Evolutionary conservation across 1,139 yeast species (phyloP).

Genomic region (Candida smagusa): DNA sequence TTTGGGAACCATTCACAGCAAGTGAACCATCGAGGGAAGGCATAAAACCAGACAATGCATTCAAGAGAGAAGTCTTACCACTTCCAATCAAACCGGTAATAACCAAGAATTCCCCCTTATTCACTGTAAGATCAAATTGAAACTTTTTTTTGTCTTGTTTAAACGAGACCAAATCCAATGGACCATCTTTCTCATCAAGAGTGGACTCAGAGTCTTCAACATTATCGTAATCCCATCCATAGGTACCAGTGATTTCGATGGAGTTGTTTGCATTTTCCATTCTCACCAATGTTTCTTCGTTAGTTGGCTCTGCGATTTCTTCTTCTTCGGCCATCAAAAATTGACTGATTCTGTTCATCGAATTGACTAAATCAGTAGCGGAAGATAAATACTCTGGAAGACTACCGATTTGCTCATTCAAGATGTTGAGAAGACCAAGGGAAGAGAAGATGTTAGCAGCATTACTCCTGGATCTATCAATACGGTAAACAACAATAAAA

Average conservation of each 20-base stretch:
- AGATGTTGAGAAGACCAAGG: conserved; percentile 65
- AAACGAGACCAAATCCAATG: conserved; percentile 5
- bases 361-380: conserved; percentile 44
- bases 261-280: background rate
- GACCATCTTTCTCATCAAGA: conserved; percentile 10
- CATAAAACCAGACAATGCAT: conserved; percentile 64
- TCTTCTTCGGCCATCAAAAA: conserved; percentile 30
- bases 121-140: conserved; percentile 40
- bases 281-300: conserved; percentile 7
- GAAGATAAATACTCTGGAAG: conserved; percentile 70
- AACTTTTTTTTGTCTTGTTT: conserved; percentile 19
- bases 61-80: conserved; percentile 64
- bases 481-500: conserved; percentile 64
- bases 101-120: conserved; percentile 60
- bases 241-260: conserved; percentile 29
- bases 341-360: conserved; percentile 56
- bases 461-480: conserved; percentile 39
- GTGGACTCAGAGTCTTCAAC: conserved; percentile 6
- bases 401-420: conserved; percentile 50
- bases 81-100: conserved; percentile 70
- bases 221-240: conserved; percentile 52
- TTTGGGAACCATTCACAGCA: conserved; percentile 39
- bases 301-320: conserved; percentile 14
- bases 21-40: conserved; percentile 46
- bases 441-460: conserved; percentile 82